Base-by-base conservation (phyloP, 495 filamentous ascomycete genomes). In the Penicillium turbatum region DNA sequence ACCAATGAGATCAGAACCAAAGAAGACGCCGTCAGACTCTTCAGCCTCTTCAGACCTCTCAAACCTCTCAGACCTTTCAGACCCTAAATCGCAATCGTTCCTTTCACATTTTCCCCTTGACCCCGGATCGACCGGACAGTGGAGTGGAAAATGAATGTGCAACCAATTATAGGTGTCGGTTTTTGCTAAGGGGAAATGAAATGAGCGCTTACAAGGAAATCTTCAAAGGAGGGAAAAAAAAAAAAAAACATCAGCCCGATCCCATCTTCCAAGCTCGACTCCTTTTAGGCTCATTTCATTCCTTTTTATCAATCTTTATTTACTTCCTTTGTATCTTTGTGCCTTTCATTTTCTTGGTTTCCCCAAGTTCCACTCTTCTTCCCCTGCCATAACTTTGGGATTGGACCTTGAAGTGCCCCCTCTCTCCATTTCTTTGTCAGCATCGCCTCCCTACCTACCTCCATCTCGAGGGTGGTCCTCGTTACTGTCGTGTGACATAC, bases 71-170 rank as follows among this genome's bases (percentile, higher is more conserved):
- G 12, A 19, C 37, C 9, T 5, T 6, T 27, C 13, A 16, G 13
- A 15, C 8, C 3, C 4, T 15, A 30, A 17, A 12, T 1, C 35
- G 10, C 7, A 32, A 35, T 29, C 29, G 3, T 11, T 40, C 32
- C 3, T 42, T 44, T 35, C 6, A 11, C n/a, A 24, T 29, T 19
- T 37, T 27, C 50, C 35, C 29, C 39, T 46, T 55, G 57, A 66
- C 61, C 63, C 63, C 63, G 55, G 63, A 66, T 66, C 63, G 63
- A 59, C 61, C 53, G 60, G 60, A 60, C 51, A 11, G 62, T 63
- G 59, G 60, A 60, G 57, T 45, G 29, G 36, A 55, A 41, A 50
- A 57, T 53, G 51, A 54, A 34, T 16, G 56, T 57, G 56, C 54
- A 50, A 35, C 59, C 62, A 57, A 56, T 65, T 2, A 60, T 16